Evolutionary conservation across 164 flowering plant genomes (phyloP), one percentile per base, ranked within the genome.

Genomic region (Magnolia kwangsiensis): DNA sequence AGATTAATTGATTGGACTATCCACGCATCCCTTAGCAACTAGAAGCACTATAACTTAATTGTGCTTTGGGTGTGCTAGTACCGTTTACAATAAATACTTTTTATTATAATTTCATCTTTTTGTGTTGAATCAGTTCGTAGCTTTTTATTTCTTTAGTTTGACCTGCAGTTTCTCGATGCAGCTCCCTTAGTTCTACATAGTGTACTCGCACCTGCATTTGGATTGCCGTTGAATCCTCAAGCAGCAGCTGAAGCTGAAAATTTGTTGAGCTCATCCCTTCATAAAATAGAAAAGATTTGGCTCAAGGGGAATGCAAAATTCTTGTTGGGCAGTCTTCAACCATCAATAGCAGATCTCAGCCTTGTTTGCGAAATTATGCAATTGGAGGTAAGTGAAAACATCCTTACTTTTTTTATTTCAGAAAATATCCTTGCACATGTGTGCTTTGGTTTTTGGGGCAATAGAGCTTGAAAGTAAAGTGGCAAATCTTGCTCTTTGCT

Each of bases 301-400:
- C 97, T 95, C 29, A 81, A 89, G 72, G 93, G 86, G 66, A 83
- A 82, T 75, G 92, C 90, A 7, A 81, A 77, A 29, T 95, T 91
- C 80, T 83, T 95, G 78, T 73, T 92, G 37, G 95, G 95, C 71
- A 83, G 87, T 78, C 76, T 74, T 51, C 89, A 85, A 82, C 98
- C 98, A 37, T 93, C 98, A 29, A 89, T 95, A 63, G 98, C 98
- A 51, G 97, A 95, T 85, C 92, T 95, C 77, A 89, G 91, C 88
- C 85, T 93, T 72, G 95, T 90, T 1, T 95, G 97, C 85, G 98
- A 95, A 79, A 79, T 93, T 68, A 93, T 88, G 93, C 91, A 95
- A 76, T 84, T 92, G 71, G 93, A 95, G 93, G 98, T 95, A 45
- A 76, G 49, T 37, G 3, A 71, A 14, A 24, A 29, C 16, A 11